Evolutionary conservation across 768 basidiomycete species (phyloP).

Genomic region (Suillus discolor): DNA sequence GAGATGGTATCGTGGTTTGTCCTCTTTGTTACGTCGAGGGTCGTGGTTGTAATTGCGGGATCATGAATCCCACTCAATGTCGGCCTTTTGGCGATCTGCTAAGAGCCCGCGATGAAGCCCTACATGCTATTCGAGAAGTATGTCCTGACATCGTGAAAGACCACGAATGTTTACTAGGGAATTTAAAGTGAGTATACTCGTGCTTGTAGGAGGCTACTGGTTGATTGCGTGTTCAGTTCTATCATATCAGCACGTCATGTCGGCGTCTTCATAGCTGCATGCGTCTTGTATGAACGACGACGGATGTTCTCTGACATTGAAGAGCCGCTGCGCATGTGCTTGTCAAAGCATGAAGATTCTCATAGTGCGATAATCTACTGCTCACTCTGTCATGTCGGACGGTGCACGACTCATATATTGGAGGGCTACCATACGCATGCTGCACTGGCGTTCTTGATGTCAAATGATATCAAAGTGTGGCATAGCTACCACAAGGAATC

Average conservation of each 20-base stretch:
- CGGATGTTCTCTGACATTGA: constrained; percentile 20
- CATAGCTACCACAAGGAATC: constrained; percentile 34
- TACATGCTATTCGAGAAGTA: constrained; percentile 26
- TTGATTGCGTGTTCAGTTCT: constrained; percentile 22
- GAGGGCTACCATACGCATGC: constrained; percentile 37
- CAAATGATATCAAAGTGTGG: constrained; percentile 31
- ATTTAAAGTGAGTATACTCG: constrained; percentile 24
- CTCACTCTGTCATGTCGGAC: constrained; percentile 36
- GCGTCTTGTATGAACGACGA: constrained; percentile 24
- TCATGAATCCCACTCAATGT: constrained; percentile 64
- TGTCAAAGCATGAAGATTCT: constrained; percentile 18
- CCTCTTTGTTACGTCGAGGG: constrained; percentile 78
- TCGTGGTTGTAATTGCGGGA: constrained; percentile 63
- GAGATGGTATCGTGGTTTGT: constrained; percentile 59
- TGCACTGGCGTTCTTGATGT: constrained; percentile 35
- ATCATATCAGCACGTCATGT: constrained; percentile 23
- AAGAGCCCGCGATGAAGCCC: constrained; percentile 42
- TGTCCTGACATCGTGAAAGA: constrained; percentile 14
- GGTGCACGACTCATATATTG: constrained; percentile 42
- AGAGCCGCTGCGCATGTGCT: constrained; percentile 10
- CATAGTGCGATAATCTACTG: constrained; percentile 34
- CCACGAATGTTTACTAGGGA: constrained; percentile 18
- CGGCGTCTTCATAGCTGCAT: constrained; percentile 38
- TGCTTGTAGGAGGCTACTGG: background rate
- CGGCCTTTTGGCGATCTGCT: constrained; percentile 52